Evolutionary conservation across 331 rosid genomes (phyloP).

Genomic region (Acacia pycnantha): DNA sequence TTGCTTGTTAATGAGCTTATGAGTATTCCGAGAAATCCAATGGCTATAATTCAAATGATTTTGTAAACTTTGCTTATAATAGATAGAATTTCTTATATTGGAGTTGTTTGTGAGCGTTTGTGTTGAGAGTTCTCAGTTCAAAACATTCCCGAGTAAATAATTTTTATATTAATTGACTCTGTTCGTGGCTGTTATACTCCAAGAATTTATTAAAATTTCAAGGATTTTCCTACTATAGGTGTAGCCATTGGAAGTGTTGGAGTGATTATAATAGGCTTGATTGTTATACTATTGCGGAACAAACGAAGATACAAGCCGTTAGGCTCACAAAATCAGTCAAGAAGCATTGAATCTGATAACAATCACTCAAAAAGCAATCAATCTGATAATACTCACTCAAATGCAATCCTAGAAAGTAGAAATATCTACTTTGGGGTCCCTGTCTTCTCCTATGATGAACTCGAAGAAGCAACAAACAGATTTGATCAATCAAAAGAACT

Average conservation of each 20-base stretch:
- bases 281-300: neutral
- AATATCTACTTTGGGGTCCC: neutral
- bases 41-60: neutral
- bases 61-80: neutral
- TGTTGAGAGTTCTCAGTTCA: neutral
- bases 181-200: neutral
- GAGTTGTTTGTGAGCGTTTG: neutral
- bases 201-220: neutral
- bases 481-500: neutral
- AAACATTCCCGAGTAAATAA: neutral
- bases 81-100: neutral
- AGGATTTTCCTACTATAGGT: neutral
- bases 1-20: neutral
- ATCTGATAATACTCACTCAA: neutral
- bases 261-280: neutral
- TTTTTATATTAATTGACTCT: neutral
- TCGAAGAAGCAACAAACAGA: neutral
- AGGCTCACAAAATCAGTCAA: neutral
- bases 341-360: neutral
- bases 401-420: neutral
- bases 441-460: slow-evolving; percentile 8
- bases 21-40: neutral
- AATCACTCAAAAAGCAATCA: neutral
- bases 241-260: neutral
- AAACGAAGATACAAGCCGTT: neutral